Base-by-base conservation (phyloP, 1,284 basidiomycete genomes). In the Filobasidium uniguttulatum region DNA sequence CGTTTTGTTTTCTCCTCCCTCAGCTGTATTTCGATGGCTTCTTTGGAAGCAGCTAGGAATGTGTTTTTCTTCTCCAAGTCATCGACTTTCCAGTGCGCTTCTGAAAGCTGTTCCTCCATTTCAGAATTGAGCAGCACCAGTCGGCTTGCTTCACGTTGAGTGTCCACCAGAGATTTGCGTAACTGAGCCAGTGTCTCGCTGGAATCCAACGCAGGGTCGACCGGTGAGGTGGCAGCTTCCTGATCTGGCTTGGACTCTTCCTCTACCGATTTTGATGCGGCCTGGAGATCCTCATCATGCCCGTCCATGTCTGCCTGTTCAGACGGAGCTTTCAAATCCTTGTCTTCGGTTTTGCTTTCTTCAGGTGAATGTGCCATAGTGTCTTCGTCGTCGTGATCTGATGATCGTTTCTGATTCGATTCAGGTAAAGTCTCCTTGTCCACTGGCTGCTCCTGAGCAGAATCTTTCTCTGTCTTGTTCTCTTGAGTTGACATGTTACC, bases 1-100 rank as follows among this genome's bases (percentile, higher is more conserved):
- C 76, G 75, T 67, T 80, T 80, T 60, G 67, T 72, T 52, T 68
- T 72, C 41, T 83, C 76, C 19, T 72, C 71, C 46, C 74, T 72
- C 12, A 87, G 71, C 52, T 57, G 52, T 17, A 33, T 46, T 34
- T 53, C 50, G 40, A 36, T 50, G 45, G 49, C 50, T 22, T 49
- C 53, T 10, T 54, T 46, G n/a, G 41, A 44, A 5, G 47, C 51
- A 2, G 50, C 44, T 19, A 64, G 37, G 44, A 67, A 69, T 2
- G 61, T 59, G 48, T 60, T 53, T 49, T 63, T 58, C 40, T 65
- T 63, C 56, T 64, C 62, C 37, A 68, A 56, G 23, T 63, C 61
- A 26, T 12, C 29, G 12, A 43, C 14, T 17, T 38, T 41, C 12
- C 45, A 52, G 2, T 30, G 26, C 10, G 22, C 22, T 40, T 52